These are phyloP conservation scores for Penicillium steckii DNA, from an alignment of 495 filamentous ascomycete species.

Conservation along the genomic window DNA sequence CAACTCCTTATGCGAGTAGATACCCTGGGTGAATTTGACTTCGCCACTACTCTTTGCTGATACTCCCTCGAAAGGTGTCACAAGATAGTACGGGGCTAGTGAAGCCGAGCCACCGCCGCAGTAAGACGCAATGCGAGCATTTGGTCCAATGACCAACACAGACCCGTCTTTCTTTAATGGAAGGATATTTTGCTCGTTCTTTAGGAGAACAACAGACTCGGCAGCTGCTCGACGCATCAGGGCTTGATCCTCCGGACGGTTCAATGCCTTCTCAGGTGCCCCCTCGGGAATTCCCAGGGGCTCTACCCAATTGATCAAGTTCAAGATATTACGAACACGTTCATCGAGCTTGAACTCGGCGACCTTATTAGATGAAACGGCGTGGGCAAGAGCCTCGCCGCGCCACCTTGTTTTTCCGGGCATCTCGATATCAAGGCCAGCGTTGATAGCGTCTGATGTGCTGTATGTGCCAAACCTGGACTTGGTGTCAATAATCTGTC, in stretches of 20 bases:
- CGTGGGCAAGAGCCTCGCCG: conserved; percentile 57
- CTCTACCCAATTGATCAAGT: conserved; percentile 62
- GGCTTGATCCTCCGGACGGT: conserved; percentile 62
- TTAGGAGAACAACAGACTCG: conserved; percentile 75
- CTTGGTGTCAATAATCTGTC: not conserved
- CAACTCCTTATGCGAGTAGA: conserved; percentile 60
- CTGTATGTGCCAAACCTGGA: conserved; percentile 62
- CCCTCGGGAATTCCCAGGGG: conserved; percentile 60
- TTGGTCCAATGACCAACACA: conserved; percentile 78
- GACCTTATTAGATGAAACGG: conserved; percentile 59
- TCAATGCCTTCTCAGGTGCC: conserved; percentile 59
- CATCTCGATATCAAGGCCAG: conserved; percentile 76
- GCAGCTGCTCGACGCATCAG: conserved; percentile 66
- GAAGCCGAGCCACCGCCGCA: conserved; percentile 81
- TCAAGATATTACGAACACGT: conserved; percentile 60
- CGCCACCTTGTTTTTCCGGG: conserved; percentile 67
- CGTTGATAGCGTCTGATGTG: conserved; percentile 63
- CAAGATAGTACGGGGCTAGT: conserved; percentile 75
- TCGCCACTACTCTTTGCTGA: conserved; percentile 49
- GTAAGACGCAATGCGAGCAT: conserved; percentile 72
- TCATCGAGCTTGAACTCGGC: conserved; percentile 58
- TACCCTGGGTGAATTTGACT: conserved; percentile 47
- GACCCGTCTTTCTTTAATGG: conserved; percentile 62
- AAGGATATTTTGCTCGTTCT: conserved; percentile 66
- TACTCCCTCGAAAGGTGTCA: conserved; percentile 69